Evolutionary conservation across 257 asterid species (phyloP), one percentile per base, ranked within the genome.

Genomic region (Primulina huaijiensis): DNA sequence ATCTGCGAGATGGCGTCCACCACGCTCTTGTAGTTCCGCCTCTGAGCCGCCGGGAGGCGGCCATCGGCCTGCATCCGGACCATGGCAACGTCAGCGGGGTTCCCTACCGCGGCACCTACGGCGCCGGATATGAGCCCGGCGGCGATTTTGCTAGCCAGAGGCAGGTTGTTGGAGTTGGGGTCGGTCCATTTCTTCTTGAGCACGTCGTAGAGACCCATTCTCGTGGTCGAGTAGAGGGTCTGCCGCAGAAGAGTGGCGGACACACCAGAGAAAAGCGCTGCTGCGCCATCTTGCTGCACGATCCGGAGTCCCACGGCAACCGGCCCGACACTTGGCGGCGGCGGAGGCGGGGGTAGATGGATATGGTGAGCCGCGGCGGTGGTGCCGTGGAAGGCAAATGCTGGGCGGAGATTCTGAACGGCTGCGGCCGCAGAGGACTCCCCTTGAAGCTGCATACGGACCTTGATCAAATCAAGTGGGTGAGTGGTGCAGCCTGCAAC

Each of bases 1-100:
- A 88, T 88, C 34, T 76, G 84, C 0, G 89, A 70, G 9, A 85
- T 82, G 10, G 95, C 92, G 60, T 88, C 95, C 17, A 79, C 62
- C 0, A 84, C 95, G 59, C 91, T 74, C 72, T 79, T 85, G 74
- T 88, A 88, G 40, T 85, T 85, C 11, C 92, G 81, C n/a, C 88
- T 70, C 73, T 85, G 79, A 0, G 73, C 70, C 0, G 27, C 4
- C 0, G 95, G 92, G n/a, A 88, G 89, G 62, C 95, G 76, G 0
- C 95, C 95, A 61, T 88, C 95, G 3, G 95, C 95, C 72, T 88
- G 91, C 95, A 88, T 88, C 0, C 91, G 80, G 7, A 88, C 95
- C 95, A 88, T 88, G 0, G 95, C 91, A 68, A 88, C 88, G 69
- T 88, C 95, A 0, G 95, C 95, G 0, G 95, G 95, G 79, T 88